Evolutionary conservation across 306 rosid species (phyloP), one percentile per base, ranked within the genome.

Genomic region (Sesbania bispinosa): DNA sequence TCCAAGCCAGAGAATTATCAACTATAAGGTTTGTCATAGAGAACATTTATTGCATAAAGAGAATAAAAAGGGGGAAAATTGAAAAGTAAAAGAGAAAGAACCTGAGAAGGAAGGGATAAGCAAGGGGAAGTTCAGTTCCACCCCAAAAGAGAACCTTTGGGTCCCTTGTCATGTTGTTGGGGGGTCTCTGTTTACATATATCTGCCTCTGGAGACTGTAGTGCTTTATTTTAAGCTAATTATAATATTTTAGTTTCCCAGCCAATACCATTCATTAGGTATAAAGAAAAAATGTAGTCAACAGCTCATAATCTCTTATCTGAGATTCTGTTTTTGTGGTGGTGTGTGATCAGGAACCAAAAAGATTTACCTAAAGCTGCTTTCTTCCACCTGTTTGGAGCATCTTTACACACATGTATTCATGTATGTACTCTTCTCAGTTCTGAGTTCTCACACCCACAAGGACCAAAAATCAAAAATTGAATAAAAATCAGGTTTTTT

Each of bases 311-410:
- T 82, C 85, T 72, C 84, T 83, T 77, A 80, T 87, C 82, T 87
- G 79, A 90, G 97, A 94, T 90, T 94, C 95, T 87, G 84, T 83
- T 89, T 79, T 6, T 85, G 95, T 89, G 95, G 90, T 83, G 88
- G 84, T 83, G 81, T 77, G 87, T 73, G 88, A 84, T 73, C 62
- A 83, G 81, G 83, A 85, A 76, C 89, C 77, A 83, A 79, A 88
- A 80, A 74, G 75, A 73, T 71, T 69, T 69, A 57, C 78, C 81
- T 79, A 82, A 90, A 94, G 95, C 89, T 85, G 86, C 85, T 86
- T 79, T 84, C 76, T 74, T 72, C 63, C 89, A 75, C 78, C 81
- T 83, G 71, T 86, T 85, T 77, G 85, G 81, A 81, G 93, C 95
- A 86, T 86, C 92, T 85, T 82, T 86, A 67, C 80, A 33, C 78